Evolutionary conservation across 306 rosid genomes (phyloP).

Genomic region (Castanea sativa): DNA sequence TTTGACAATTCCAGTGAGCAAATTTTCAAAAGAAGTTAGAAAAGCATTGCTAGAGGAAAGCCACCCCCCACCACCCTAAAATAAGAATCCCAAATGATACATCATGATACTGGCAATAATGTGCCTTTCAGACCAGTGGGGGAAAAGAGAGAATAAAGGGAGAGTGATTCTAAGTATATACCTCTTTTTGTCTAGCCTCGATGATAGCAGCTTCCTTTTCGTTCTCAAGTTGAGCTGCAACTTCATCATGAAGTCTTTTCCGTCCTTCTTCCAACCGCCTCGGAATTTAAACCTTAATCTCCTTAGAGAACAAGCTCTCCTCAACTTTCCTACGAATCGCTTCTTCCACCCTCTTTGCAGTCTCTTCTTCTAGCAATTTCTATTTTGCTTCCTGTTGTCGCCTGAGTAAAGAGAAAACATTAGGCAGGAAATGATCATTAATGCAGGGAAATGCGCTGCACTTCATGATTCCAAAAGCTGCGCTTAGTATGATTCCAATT

Average conservation of each 20-base stretch:
- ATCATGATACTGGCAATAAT: background rate
- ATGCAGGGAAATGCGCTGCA: conserved; percentile 21
- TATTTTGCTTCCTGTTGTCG: conserved; percentile 72
- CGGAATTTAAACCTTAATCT: conserved; percentile 54
- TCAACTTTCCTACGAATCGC: conserved; percentile 63
- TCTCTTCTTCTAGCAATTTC: conserved; percentile 70
- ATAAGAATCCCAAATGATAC: background rate
- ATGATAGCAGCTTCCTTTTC: conserved; percentile 70
- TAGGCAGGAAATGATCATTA: conserved; percentile 44
- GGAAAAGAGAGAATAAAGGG: background rate
- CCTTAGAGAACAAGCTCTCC: conserved; percentile 64
- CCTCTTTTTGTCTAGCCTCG: conserved; percentile 77
- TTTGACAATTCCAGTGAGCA: background rate
- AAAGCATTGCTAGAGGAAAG: background rate
- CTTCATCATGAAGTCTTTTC: conserved; percentile 59
- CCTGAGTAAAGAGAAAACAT: conserved; percentile 49
- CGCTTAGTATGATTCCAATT: conserved; percentile 7
- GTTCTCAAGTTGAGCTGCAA: conserved; percentile 67
- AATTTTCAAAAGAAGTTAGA: background rate
- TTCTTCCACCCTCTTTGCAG: conserved; percentile 73
- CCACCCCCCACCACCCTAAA: too few relatives aligned
- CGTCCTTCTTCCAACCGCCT: conserved; percentile 72
- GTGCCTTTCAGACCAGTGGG: background rate
- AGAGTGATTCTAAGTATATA: conserved; percentile 19
- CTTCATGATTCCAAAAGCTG: background rate